Evolutionary conservation across 148 eudicot genomes (phyloP).

Genomic region (Fagopyrum homotropicum): DNA sequence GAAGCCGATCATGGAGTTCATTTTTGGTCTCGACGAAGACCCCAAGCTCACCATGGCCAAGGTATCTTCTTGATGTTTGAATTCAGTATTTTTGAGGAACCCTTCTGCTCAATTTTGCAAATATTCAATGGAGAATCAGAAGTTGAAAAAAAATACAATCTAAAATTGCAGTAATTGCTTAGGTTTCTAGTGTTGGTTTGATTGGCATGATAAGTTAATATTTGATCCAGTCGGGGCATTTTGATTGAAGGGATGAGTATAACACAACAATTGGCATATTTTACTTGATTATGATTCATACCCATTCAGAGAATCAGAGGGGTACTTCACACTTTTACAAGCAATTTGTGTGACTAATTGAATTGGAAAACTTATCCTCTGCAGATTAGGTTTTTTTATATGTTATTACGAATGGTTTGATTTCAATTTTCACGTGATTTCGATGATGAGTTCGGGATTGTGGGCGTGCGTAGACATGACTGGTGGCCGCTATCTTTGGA

Average conservation of each 20-base stretch:
- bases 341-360: too few relatives aligned
- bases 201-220: background rate
- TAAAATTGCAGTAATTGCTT: background rate
- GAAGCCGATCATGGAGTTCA: constrained; percentile 79
- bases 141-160: too few relatives aligned
- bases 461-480: constrained; percentile 71
- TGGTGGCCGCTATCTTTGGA: constrained; percentile 63
- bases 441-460: constrained; percentile 29
- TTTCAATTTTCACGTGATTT: constrained; percentile 8
- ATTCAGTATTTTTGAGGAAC: background rate
- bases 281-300: too few relatives aligned
- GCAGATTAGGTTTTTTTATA: background rate
- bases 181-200: background rate
- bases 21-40: constrained; percentile 89
- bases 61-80: constrained; percentile 26
- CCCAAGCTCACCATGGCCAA: constrained; percentile 88
- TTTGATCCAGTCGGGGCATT: too few relatives aligned
- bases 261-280: too few relatives aligned
- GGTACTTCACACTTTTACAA: too few relatives aligned
- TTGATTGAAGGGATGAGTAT: too few relatives aligned
- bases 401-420: background rate
- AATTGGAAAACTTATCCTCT: background rate
- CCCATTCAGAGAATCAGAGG: too few relatives aligned
- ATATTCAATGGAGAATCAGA: background rate
- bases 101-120: background rate